Evolutionary conservation across 2,329 filamentous ascomycete genomes (phyloP).

Genomic region (Rutstroemia sp.): DNA sequence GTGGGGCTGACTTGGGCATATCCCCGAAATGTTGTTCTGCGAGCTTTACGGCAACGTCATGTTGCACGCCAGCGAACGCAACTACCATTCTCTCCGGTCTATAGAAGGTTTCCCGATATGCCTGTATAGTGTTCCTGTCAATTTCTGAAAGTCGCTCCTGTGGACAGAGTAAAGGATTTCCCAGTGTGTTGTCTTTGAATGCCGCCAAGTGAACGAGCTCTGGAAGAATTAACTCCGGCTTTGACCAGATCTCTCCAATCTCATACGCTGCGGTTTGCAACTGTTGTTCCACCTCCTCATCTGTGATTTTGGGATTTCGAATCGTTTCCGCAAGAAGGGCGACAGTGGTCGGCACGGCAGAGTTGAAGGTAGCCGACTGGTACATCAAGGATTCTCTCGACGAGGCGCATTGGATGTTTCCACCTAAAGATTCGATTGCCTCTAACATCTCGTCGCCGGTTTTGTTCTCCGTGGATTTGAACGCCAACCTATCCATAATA

Average conservation of each 20-base stretch:
- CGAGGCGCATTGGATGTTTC: constrained; percentile 95
- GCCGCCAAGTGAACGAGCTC: constrained; percentile 94
- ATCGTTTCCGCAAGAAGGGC: constrained; percentile 90
- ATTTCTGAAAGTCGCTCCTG: constrained; percentile 74
- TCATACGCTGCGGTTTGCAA: constrained; percentile 90
- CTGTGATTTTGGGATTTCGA: constrained; percentile 73
- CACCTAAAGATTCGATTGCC: constrained; percentile 77
- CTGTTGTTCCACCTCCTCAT: constrained; percentile 80
- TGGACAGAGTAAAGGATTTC: constrained; percentile 87
- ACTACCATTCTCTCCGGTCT: constrained; percentile 86
- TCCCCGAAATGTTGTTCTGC: constrained; percentile 85
- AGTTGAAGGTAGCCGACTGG: constrained; percentile 96
- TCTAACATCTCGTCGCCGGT: constrained; percentile 82
- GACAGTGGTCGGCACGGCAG: constrained; percentile 74
- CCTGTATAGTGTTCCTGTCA: constrained; percentile 62
- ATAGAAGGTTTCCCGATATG: constrained; percentile 80
- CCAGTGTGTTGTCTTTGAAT: constrained; percentile 92
- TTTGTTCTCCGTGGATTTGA: constrained; percentile 74
- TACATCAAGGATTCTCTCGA: constrained; percentile 97
- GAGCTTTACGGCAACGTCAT: constrained; percentile 69
- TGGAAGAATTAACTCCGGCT: constrained; percentile 90
- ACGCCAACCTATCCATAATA: constrained; percentile 90
- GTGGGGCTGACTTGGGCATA: constrained; percentile 56
- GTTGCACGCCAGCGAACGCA: constrained; percentile 87
- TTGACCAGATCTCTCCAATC: constrained; percentile 95